Percentiles rank a stretch among this genome's conserved stretches.
Evolutionary conservation across 2,329 filamentous ascomycete genomes (phyloP).

Genomic region (Penicillium corylophilum): DNA sequence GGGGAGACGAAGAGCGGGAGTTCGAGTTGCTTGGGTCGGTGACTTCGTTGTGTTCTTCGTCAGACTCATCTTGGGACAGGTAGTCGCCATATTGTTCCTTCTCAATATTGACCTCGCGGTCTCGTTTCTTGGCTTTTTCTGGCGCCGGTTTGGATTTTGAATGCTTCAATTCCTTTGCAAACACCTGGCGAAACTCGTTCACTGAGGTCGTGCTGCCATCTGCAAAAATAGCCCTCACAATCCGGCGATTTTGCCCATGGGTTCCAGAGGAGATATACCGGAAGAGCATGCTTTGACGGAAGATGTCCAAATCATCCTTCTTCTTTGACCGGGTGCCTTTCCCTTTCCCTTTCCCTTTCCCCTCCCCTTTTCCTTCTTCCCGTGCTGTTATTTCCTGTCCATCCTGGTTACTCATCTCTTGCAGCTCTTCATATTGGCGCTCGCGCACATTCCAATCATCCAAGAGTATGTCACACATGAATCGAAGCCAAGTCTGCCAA

Average conservation of each 20-base stretch:
- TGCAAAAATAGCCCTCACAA: slow-evolving; percentile 49
- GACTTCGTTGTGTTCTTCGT: slow-evolving; percentile 31
- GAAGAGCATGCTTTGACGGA: slow-evolving; percentile 44
- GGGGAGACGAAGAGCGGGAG: slow-evolving; percentile 5
- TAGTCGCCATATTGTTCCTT: slow-evolving; percentile 49
- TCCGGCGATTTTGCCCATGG: slow-evolving; percentile 40
- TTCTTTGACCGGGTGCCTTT: neutral
- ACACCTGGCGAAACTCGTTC: slow-evolving; percentile 48
- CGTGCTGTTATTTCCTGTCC: slow-evolving; percentile 1
- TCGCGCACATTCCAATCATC: slow-evolving; percentile 44
- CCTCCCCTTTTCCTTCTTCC: slow-evolving; percentile 4
- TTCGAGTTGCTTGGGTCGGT: slow-evolving; percentile 5
- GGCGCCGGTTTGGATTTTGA: slow-evolving; percentile 23
- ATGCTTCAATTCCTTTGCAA: slow-evolving; percentile 46
- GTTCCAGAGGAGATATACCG: slow-evolving; percentile 40
- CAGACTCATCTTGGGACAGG: slow-evolving; percentile 37
- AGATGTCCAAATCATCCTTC: slow-evolving; percentile 15
- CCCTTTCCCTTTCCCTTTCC: slow-evolving; percentile 2
- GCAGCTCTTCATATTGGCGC: slow-evolving; percentile 17
- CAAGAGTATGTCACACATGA: slow-evolving; percentile 56
- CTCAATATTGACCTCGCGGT: slow-evolving; percentile 46
- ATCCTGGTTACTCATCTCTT: slow-evolving; percentile 33
- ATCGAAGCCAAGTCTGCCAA: slow-evolving; percentile 78
- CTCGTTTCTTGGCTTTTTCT: slow-evolving; percentile 38
- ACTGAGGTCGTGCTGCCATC: slow-evolving; percentile 39